Evolutionary conservation across 495 filamentous ascomycete species (phyloP).

Genomic region (Glonium stellatum): DNA sequence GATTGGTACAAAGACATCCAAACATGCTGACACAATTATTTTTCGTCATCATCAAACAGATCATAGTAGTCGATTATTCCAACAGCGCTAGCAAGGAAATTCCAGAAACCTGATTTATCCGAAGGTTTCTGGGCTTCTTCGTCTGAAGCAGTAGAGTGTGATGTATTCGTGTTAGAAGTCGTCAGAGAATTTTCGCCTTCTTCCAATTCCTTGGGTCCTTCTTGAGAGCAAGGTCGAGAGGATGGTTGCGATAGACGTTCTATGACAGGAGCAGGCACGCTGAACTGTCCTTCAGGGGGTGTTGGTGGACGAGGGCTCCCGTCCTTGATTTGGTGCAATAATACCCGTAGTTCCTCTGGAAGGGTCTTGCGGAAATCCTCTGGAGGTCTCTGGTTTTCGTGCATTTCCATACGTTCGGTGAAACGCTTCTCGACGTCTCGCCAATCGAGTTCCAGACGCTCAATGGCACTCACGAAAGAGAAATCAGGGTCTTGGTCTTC

Average conservation of each 20-base stretch:
- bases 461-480: conserved; percentile 1
- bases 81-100: background rate
- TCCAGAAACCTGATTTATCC: background rate
- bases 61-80: conserved; percentile 2
- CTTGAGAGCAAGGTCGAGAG: no score
- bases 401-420: background rate
- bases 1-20: no score
- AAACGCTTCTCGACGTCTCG: conserved; percentile 3
- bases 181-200: background rate
- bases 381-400: background rate
- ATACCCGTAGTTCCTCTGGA: background rate
- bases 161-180: background rate
- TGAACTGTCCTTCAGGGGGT: background rate
- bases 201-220: no score
- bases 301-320: background rate
- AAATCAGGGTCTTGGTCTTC: conserved; percentile 1
- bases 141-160: background rate
- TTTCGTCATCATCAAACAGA: background rate
- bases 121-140: background rate
- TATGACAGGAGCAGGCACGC: background rate
- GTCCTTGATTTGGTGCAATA: background rate
- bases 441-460: conserved; percentile 4
- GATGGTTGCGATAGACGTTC: background rate
- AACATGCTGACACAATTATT: background rate
- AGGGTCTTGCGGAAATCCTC: background rate